phyloP scores from a whole-genome alignment of 2,329 filamentous ascomycete genomes.

The Pseudopyrenochaeta lycopersici region DNA sequence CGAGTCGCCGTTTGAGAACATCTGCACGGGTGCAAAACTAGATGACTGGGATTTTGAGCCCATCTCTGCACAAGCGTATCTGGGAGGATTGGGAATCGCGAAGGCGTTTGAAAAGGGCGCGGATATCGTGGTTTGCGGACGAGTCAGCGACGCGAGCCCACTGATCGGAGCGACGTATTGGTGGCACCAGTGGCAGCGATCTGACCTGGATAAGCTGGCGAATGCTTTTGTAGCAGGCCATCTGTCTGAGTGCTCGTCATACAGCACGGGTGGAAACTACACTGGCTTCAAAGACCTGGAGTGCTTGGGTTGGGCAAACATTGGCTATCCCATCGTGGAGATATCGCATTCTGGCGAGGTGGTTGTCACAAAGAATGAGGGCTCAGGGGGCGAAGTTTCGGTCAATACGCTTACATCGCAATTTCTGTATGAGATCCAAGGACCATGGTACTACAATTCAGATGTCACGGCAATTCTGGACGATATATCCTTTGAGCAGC shows the following conservation, averaged over 20 bases:
- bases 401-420: conserved; percentile 63
- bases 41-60: conserved; percentile 47
- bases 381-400: conserved; percentile 49
- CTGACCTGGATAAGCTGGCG: conserved; percentile 51
- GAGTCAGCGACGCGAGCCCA: conserved; percentile 55
- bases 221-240: conserved; percentile 57
- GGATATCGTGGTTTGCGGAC: conserved; percentile 56
- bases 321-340: conserved; percentile 44
- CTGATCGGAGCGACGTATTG: conserved; percentile 55
- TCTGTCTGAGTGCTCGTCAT: conserved; percentile 55
- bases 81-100: conserved; percentile 56
- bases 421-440: conserved; percentile 56
- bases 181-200: conserved; percentile 56
- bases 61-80: conserved; percentile 51
- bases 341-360: conserved; percentile 36
- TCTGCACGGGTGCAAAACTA: conserved; percentile 52
- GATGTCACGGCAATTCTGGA: conserved; percentile 64
- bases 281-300: conserved; percentile 54
- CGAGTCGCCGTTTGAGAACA: conserved; percentile 40
- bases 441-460: conserved; percentile 65
- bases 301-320: conserved; percentile 40
- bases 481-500: conserved; percentile 62
- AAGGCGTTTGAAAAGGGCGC: conserved; percentile 52
- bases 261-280: conserved; percentile 56
- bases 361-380: conserved; percentile 41